These are phyloP conservation scores for Lignosus rhinocerotis DNA, from an alignment of 1,284 basidiomycete genomes.

Conservation along the genomic window DNA sequence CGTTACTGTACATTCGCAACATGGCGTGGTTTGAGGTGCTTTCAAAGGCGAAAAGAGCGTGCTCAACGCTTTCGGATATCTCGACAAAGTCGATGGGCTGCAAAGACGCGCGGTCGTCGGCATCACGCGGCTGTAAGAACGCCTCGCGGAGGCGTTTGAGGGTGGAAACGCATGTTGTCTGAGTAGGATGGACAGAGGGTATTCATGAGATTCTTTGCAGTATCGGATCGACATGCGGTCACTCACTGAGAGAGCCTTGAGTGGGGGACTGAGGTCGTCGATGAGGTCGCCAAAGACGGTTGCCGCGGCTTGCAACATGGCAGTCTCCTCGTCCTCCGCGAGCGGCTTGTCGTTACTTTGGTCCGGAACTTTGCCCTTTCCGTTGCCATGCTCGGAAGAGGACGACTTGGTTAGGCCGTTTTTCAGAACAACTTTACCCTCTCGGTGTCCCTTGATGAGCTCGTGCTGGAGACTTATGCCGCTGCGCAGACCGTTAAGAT, in stretches of 20 bases:
- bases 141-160: slow-evolving; percentile 64
- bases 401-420: slow-evolving; percentile 22
- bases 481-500: slow-evolving; percentile 83
- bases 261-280: slow-evolving; percentile 79
- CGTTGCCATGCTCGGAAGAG: slow-evolving; percentile 10
- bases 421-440: slow-evolving; percentile 48
- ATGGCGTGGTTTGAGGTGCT: slow-evolving; percentile 82
- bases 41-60: slow-evolving; percentile 74
- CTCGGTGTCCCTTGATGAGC: slow-evolving; percentile 65
- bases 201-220: not conserved
- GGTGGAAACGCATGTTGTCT: slow-evolving; percentile 63
- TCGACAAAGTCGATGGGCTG: slow-evolving; percentile 59
- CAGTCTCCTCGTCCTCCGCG: slow-evolving; percentile 55
- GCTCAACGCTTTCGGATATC: slow-evolving; percentile 67
- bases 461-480: slow-evolving; percentile 84
- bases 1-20: slow-evolving; percentile 69
- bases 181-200: not conserved
- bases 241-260: slow-evolving; percentile 74
- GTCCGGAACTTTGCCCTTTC: slow-evolving; percentile 33
- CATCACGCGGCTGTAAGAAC: slow-evolving; percentile 45
- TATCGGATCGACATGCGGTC: slow-evolving; percentile 27
- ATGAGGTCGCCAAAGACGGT: slow-evolving; percentile 81
- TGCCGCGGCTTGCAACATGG: slow-evolving; percentile 64
- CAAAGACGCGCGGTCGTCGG: slow-evolving; percentile 34
- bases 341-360: slow-evolving; percentile 7